Evolutionary conservation across 495 filamentous ascomycete genomes (phyloP).

Genomic region (Aspergillus egyptiacus): DNA sequence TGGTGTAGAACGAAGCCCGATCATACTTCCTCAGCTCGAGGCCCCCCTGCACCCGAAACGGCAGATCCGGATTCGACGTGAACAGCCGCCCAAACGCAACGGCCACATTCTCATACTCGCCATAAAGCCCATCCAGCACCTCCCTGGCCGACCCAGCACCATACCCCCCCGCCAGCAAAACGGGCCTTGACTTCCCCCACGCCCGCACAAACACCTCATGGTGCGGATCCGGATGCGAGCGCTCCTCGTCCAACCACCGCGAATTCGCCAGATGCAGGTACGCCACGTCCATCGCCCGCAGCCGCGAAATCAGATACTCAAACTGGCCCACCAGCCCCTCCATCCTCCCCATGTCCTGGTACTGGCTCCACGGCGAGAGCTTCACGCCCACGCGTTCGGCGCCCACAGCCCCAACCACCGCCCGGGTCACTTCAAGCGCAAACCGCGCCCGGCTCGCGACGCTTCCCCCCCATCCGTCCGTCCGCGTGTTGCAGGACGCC

Average conservation of each 20-base stretch:
- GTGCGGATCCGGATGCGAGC: no score
- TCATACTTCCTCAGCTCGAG: slow-evolving; percentile 49
- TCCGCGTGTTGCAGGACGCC: slow-evolving; percentile 52
- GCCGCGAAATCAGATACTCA: slow-evolving; percentile 41
- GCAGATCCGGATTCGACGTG: slow-evolving; percentile 63
- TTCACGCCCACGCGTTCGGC: slow-evolving; percentile 51
- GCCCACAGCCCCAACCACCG: slow-evolving; percentile 56
- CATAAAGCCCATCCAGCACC: slow-evolving; percentile 43
- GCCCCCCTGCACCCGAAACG: slow-evolving; percentile 50
- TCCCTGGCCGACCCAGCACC: slow-evolving; percentile 28
- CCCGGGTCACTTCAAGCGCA: slow-evolving; percentile 50
- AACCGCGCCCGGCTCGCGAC: slow-evolving; percentile 61
- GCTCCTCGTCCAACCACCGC: slow-evolving; percentile 3
- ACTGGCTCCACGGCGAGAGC: slow-evolving; percentile 53
- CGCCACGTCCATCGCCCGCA: slow-evolving; percentile 46
- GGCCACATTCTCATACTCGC: slow-evolving; percentile 43
- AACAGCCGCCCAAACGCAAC: slow-evolving; percentile 61
- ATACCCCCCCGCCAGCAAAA: slow-evolving; percentile 57
- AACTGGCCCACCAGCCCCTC: slow-evolving; percentile 54
- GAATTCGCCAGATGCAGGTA: slow-evolving; percentile 46
- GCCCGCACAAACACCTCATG: slow-evolving; percentile 24
- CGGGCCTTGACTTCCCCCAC: slow-evolving; percentile 41
- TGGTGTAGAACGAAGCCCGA: slow-evolving; percentile 49
- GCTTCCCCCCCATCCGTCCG: slow-evolving; percentile 60
- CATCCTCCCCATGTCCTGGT: slow-evolving; percentile 62